Base-by-base conservation (phyloP, 106 monocot genomes). In the Phalaenopsis equestris region DNA sequence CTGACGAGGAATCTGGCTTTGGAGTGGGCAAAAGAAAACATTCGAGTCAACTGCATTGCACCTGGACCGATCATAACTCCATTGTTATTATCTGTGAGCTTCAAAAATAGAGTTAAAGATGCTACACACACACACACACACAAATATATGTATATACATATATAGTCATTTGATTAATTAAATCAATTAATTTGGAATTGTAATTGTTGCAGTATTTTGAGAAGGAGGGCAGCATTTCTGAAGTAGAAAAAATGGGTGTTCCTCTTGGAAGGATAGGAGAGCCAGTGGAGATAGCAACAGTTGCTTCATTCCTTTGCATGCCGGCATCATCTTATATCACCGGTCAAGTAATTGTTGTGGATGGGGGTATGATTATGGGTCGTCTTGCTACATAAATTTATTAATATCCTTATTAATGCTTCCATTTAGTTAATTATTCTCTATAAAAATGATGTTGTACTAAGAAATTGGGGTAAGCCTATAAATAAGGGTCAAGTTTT, bases 11-110 rank as follows among this genome's bases (percentile, higher is more conserved):
- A 75, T 41, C 55, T 88, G 19, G 88, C 88, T 9, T 75, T 55
- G 48, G 88, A 88, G 73, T 88, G 88, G 88, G 85, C 83, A 5
- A 55, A 41, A 39, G 85, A 88, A 38, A 80, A 77, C 15, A 46
- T 75, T 18, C 75, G 45, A 23, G 46, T 36, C 75, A 75, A 75
- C 36, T 41, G 5, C 39, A 75, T 75, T 16, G 74, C 74, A 0
- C 75, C 75, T 1, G 45, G 45, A 43, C 10, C 18, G 18, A 75
- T 75, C 3, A 24, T 19, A 4, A 75, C 75, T 46, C 75, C 75
- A 36, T 46, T 75, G 18, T 3, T 45, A 6, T 2, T 18, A 23
- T 43, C 45, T 19, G 75, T 75, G n/a, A 75, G 24, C 9, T 11
- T 52, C 12, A 52, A 52, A 52, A 52, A 2, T 47, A 47, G 8